Percentiles rank a stretch among this genome's conserved stretches.
phyloP scores from a whole-genome alignment of 768 basidiomycete genomes.

The Leccinum arenicola region DNA sequence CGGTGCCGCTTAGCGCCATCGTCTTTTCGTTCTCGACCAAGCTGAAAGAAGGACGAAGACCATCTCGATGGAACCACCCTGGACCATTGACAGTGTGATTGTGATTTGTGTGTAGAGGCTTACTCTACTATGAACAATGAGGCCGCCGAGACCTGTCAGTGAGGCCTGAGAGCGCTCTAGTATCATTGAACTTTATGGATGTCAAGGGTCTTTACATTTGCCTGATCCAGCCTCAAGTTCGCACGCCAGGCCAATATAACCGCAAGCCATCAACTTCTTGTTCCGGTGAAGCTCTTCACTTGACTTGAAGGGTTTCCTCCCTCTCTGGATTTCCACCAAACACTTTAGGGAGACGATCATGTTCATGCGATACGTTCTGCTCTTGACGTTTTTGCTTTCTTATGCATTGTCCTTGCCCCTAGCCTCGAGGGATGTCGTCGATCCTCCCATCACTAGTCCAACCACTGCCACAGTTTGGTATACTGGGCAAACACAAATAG shows the following conservation, averaged over 20 bases:
- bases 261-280: background rate
- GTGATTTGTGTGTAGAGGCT: constrained; percentile 7
- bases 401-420: constrained; percentile 33
- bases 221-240: constrained; percentile 19
- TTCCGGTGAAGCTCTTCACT: constrained; percentile 15
- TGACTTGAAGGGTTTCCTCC: constrained; percentile 15
- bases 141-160: background rate
- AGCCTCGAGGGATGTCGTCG: constrained; percentile 41
- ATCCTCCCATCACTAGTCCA: constrained; percentile 48
- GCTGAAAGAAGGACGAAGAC: constrained; percentile 7
- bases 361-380: constrained; percentile 26
- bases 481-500: constrained; percentile 42
- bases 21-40: background rate
- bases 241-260: constrained; percentile 23
- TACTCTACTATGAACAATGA: background rate
- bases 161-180: background rate
- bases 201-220: background rate
- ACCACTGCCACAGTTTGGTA: constrained; percentile 41
- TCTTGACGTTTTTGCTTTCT: constrained; percentile 18
- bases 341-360: constrained; percentile 17
- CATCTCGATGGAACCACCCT: background rate
- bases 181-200: background rate
- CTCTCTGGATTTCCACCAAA: constrained; percentile 6
- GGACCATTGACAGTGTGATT: background rate
- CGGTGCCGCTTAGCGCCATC: background rate